A percentile compares a stretch with the other conserved stretches of the same genome.
Evolutionary conservation across 495 filamentous ascomycete genomes (phyloP).

Genomic region (Xylaria telfairii): DNA sequence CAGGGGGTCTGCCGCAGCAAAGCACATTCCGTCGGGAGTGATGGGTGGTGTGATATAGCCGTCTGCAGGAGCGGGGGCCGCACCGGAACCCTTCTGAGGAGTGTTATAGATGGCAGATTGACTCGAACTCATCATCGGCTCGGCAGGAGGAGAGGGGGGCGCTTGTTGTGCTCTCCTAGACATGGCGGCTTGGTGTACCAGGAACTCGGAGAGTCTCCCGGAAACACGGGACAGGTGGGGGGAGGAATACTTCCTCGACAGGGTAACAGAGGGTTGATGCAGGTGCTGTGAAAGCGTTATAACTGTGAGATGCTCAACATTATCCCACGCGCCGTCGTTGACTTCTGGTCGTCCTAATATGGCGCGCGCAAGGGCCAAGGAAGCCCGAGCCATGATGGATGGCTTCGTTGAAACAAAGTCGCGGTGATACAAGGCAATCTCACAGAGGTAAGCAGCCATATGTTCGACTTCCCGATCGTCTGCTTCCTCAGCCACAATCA

Average conservation of each 20-base stretch:
- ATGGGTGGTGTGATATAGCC: conserved; percentile 95
- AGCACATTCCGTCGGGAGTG: conserved; percentile 82
- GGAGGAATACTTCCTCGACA: conserved; percentile 87
- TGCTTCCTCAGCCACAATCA: conserved; percentile 69
- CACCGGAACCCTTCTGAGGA: conserved; percentile 79
- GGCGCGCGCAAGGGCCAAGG: conserved; percentile 83
- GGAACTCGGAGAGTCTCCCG: conserved; percentile 80
- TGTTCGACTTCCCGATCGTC: conserved; percentile 90
- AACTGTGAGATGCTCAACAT: conserved; percentile 77
- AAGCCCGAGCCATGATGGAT: conserved; percentile 86
- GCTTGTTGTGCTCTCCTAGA: conserved; percentile 58
- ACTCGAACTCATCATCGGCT: conserved; percentile 57
- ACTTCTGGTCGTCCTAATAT: conserved; percentile 83
- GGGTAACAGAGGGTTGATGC: conserved; percentile 82
- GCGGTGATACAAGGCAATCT: conserved; percentile 93
- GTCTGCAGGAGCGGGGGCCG: conserved; percentile 67
- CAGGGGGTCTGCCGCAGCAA: conserved; percentile 51
- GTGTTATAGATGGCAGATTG: conserved; percentile 71
- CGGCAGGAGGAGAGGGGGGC: conserved; percentile 73
- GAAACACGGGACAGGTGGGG: conserved; percentile 83
- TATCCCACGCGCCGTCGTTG: conserved; percentile 77
- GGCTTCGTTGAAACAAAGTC: conserved; percentile 92
- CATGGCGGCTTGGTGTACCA: conserved; percentile 80
- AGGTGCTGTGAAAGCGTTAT: conserved; percentile 87
- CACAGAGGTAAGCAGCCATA: conserved; percentile 90